Conservation (phyloP, 2,329 filamentous ascomycete genomes). For the Monosporascus sp. region DNA sequence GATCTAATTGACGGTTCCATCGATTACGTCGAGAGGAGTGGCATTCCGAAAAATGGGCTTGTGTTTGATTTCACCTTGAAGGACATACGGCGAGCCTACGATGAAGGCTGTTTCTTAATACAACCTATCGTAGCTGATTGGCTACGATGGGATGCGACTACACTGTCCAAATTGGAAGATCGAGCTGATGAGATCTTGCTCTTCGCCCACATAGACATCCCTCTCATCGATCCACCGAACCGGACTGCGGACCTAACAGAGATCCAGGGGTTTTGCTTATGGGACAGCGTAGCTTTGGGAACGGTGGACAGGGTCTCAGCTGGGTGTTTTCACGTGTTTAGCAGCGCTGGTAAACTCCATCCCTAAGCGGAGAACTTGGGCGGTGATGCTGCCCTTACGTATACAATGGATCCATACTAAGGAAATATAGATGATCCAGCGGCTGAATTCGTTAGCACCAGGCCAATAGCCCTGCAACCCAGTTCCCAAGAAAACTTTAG, state of each 20-base stretch:
- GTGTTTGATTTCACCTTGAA: not conserved
- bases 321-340: not conserved
- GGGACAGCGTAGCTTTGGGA: not conserved
- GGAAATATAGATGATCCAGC: not conserved
- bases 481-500: not conserved
- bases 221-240: not conserved
- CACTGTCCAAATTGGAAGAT: not conserved
- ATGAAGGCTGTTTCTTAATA: not conserved
- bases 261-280: not conserved
- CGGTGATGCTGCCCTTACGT: not conserved
- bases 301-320: not conserved
- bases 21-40: not conserved
- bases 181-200: not conserved
- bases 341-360: not conserved
- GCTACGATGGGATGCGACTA: not conserved
- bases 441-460: not conserved
- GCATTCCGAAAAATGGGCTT: not conserved
- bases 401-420: not conserved
- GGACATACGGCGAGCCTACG: not conserved
- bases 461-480: not conserved
- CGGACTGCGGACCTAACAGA: not conserved
- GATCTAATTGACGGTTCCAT: not conserved
- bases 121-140: not conserved
- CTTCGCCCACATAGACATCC: not conserved
- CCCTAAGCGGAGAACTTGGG: not conserved